Evolutionary conservation across 768 basidiomycete species (phyloP), one percentile per base, ranked within the genome.

Genomic region (Daedaleopsis nitida): DNA sequence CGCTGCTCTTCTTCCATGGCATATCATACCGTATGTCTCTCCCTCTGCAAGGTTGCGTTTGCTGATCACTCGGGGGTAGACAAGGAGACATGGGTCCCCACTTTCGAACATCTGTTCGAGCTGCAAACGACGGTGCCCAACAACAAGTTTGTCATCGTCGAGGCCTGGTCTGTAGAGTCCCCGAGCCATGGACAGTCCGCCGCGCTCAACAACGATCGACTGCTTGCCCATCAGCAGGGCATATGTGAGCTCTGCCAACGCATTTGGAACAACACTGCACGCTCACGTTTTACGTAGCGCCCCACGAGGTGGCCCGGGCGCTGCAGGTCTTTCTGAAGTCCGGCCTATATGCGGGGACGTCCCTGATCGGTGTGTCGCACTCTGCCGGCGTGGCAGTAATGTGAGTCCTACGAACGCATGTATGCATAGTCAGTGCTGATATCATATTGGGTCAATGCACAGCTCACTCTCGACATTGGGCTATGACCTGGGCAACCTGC

Each of bases 71-170:
- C 27, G 27, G 27, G 27, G 27, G 27, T 32, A 57, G 55, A 57
- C 47, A 57, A 57, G 55, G 55, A 57, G 47, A 23, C 55, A 7
- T 57, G 55, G 55, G 16, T 48, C n/a, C 55, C 55, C n/a, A 49
- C 55, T 3, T 10, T 57, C 34, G 55, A 57, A 35, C 45, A 57
- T 48, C 55, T 57, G 0, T 57, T 57, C 35, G n/a, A 39, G 13
- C 45, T 57, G 12, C 55, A 57, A 47, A 27, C 45, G 14, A 21
- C 34, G 32, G 21, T 35, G 4, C 55, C 55, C 24, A 57, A 44
- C n/a, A 57, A 48, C 19, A 47, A n/a, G 13, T 57, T 57, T 21
- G 47, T 47, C 14, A 49, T 57, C 45, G 45, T 57, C 35, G 55
- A 57, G 35, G 55, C 37, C 5, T 57, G 55, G 55, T 48, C 55